Base-by-base conservation (phyloP, 225 moss, liverwort and hornwort species). In the Antitrichia curtipendula region DNA sequence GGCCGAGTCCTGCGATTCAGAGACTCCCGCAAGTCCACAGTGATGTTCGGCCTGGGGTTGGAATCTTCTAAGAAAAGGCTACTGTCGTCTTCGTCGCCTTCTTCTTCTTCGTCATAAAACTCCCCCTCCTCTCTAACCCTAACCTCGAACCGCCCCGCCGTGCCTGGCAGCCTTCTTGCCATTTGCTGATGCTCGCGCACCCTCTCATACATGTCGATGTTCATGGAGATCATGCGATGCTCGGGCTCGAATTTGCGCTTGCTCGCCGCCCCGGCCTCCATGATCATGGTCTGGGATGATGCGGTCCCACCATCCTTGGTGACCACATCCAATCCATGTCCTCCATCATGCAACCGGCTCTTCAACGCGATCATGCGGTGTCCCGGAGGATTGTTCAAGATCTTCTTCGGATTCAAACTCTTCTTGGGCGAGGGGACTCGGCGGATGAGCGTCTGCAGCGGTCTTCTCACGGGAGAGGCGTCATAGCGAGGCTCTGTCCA, bases 291-390 rank as follows among this genome's bases (percentile, higher is more conserved):
- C 81, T 77, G 86, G 83, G 83, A 71, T 49, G 87, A 74, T 54
- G 89, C 81, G 91, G 93, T 89, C 93, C 93, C 93, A 93, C 93
- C 93, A 93, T 93, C 87, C 53, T 79, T 84, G 70, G 32, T 32
- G 61, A 84, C 43, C 74, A 72, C 90, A 82, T 91, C 91, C 90
- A 77, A 60, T 77, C 81, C 89, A 85, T 88, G 86, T 64, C 74
- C 75, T 70, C 85, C 87, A 53, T 89, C 93, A 49, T 84, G 82
- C 38, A 72, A 75, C 78, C 53, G 70, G 52, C 75, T 82, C 80
- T 82, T 91, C 83, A 85, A 59, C 38, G 90, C 68, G 49, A 93
- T 89, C 88, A 90, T 69, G 70, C 92, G 53, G 85, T 80, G 88
- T 54, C 79, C 85, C 16, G 88, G 80, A 41, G 86, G 85, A 41